These are phyloP conservation scores for Backusella liffmaniae DNA, from an alignment of 192 early-diverging fungal genomes.

Conservation along the genomic window DNA sequence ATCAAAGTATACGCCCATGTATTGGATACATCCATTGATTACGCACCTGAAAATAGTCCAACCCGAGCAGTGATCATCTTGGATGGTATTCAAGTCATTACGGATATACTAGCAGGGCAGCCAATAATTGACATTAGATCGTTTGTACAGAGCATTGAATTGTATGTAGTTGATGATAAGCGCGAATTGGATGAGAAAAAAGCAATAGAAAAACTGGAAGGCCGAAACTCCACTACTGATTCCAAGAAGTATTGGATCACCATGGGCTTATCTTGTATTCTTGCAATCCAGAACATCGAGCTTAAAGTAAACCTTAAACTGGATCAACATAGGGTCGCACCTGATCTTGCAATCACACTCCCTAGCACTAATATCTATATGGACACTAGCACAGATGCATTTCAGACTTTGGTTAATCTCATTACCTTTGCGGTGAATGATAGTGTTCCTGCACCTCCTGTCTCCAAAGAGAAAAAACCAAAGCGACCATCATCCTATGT, in stretches of 20 bases:
- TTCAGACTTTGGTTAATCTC: conserved; percentile 53
- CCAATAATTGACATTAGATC: conserved; percentile 55
- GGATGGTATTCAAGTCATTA: conserved; percentile 64
- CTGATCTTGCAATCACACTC: background rate
- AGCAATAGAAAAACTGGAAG: conserved; percentile 32
- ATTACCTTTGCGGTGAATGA: conserved; percentile 42
- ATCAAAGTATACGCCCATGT: conserved; percentile 61
- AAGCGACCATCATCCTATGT: background rate
- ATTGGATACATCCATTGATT: conserved; percentile 59
- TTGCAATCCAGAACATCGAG: conserved; percentile 14
- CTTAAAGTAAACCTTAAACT: conserved; percentile 19
- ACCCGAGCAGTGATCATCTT: conserved; percentile 49
- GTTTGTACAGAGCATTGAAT: conserved; percentile 46
- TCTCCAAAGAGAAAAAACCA: background rate
- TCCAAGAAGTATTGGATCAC: conserved; percentile 26
- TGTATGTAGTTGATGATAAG: conserved; percentile 52
- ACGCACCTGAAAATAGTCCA: conserved; percentile 52
- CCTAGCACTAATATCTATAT: conserved; percentile 46
- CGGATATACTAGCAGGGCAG: conserved; percentile 59
- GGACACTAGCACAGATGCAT: conserved; percentile 65
- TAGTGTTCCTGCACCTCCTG: background rate
- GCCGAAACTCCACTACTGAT: conserved; percentile 2
- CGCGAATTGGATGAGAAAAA: conserved; percentile 21
- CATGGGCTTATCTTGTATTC: conserved; percentile 9
- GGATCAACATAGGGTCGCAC: conserved; percentile 1